Evolutionary conservation across 345 rosid genomes (phyloP).

Genomic region (Melastoma malabathricum): DNA sequence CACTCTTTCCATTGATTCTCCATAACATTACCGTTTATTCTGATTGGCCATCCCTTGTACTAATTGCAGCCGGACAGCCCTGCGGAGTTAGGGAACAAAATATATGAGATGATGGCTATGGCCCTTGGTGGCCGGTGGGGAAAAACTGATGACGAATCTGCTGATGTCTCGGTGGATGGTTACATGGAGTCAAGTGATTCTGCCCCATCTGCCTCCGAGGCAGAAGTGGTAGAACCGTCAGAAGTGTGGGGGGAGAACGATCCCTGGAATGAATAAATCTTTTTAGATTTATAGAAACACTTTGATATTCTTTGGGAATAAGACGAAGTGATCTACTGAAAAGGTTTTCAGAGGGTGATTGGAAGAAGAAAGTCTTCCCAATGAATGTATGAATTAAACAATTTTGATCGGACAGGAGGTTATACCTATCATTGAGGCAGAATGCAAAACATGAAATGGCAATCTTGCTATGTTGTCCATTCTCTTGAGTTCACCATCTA

Average conservation of each 20-base stretch:
- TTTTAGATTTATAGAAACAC: not conserved
- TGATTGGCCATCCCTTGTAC: not conserved
- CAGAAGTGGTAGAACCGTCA: slow-evolving; percentile 82
- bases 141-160: slow-evolving; percentile 11
- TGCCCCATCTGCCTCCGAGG: slow-evolving; percentile 19
- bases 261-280: slow-evolving; percentile 61
- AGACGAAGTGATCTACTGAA: no score
- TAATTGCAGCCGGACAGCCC: slow-evolving; percentile 87
- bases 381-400: no score
- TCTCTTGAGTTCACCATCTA: no score
- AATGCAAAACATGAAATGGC: no score
- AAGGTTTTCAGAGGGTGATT: no score
- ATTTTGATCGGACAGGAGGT: no score
- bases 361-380: no score
- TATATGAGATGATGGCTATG: slow-evolving; percentile 96
- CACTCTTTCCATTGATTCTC: no score
- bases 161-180: slow-evolving; percentile 9
- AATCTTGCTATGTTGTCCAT: no score
- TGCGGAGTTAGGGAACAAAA: slow-evolving; percentile 85
- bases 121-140: slow-evolving; percentile 99
- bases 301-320: not conserved
- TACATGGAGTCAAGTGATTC: slow-evolving; percentile 15
- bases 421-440: no score
- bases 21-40: not conserved
- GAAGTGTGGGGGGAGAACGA: slow-evolving; percentile 75